Percentiles rank a stretch among this genome's conserved stretches.
These are phyloP conservation scores for Termitomyces sp. DNA, from an alignment of 768 basidiomycete species.

Conservation along the genomic window DNA sequence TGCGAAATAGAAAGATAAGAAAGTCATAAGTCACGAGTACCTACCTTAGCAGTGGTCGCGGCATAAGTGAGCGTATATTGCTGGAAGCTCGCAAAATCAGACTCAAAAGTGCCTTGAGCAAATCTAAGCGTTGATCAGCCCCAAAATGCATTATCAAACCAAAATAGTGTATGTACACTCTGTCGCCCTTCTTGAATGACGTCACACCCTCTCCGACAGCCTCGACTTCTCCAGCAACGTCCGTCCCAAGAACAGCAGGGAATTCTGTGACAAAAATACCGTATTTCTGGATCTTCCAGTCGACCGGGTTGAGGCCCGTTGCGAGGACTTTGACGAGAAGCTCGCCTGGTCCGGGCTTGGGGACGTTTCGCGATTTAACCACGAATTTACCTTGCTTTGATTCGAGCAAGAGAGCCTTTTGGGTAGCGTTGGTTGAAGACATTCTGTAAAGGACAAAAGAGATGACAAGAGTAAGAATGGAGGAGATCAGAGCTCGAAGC, in stretches of 20 bases:
- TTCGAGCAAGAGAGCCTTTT: constrained; percentile 19
- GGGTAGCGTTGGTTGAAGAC: constrained; percentile 10
- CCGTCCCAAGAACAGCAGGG: constrained; percentile 42
- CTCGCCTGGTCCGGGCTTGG: constrained; percentile 30
- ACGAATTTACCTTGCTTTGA: constrained; percentile 15
- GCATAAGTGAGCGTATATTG: constrained; percentile 36
- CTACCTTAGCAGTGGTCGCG: constrained; percentile 35
- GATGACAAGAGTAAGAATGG: not conserved
- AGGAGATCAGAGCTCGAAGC: not conserved
- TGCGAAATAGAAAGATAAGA: not conserved
- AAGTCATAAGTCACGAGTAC: not conserved
- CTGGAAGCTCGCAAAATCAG: constrained; percentile 36
- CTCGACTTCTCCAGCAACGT: constrained; percentile 46
- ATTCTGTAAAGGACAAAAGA: constrained; percentile 7
- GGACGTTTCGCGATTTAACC: constrained; percentile 7
- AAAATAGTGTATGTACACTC: constrained; percentile 32
- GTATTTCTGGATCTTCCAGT: constrained; percentile 43
- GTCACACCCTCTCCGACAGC: constrained; percentile 47
- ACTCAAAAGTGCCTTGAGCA: constrained; percentile 31
- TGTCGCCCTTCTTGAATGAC: constrained; percentile 44
- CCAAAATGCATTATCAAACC: not conserved
- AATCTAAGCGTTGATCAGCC: constrained; percentile 21
- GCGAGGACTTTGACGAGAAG: constrained; percentile 36
- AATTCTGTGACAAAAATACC: constrained; percentile 32
- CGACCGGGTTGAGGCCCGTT: constrained; percentile 41